Base-by-base conservation (phyloP, 2,329 filamentous ascomycete species). In the Rhynchosporium secalis region DNA sequence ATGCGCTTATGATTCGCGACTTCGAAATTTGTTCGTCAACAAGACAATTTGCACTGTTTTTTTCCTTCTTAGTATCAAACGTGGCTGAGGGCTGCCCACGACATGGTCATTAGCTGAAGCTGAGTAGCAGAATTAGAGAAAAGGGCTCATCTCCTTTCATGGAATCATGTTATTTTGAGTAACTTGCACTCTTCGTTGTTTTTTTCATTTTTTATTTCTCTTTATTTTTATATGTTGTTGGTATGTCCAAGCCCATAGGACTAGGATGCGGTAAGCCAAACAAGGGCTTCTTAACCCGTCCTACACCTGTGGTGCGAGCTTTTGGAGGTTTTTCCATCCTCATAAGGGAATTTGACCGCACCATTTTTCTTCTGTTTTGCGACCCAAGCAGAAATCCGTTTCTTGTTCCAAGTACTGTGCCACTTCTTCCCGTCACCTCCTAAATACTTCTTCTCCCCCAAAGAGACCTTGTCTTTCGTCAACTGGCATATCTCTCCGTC, bases 401-500 rank as follows among this genome's bases (percentile, higher is more conserved):
- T 55, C n/a, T 49, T 57, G 36, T 65, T 62, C 63, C 63, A 65
- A 29, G 45, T 55, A 49, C 60, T 62, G 15, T 49, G 56, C 60
- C 60, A 65, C 47, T 6, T 43, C 38, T 33, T 60, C 20, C 33
- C 56, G 8, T 56, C 51, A 12, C 58, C 29, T 20, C 47, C 51
- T 1, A 36, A 13, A 15, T 61, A 48, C 13, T 49, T 54, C 41
- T 52, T 43, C 8, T 41, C 36, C 2, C 63, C 63, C 28, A 60
- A 36, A 13, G 46, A n/a, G 9, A 65, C 12, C n/a, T 40, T 56
- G 7, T 12, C 33, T 13, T 26, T 62, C 12, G 57, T 63, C 54
- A 73, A 63, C 47, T 70, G 13, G 36, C 59, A 61, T 8, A 12
- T 15, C 4, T 56, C 33, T n/a, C 59, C 59, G 69, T 15, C 66